A percentile compares a stretch with the other conserved stretches of the same genome.
Conservation (phyloP, 441 rosid species). For the Pelargonium myrrhifolium region DNA sequence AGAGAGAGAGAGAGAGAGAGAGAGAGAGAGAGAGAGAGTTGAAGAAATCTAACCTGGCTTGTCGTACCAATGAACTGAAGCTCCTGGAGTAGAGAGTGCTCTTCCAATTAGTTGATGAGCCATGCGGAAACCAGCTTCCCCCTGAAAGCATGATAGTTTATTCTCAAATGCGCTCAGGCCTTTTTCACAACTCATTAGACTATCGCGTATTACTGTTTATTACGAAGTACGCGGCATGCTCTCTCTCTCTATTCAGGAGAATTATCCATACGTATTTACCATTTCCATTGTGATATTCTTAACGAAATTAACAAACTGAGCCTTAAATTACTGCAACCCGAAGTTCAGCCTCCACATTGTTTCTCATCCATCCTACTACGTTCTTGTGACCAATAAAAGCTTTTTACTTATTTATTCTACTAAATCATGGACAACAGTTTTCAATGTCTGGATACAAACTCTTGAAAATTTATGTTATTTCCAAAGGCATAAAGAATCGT, state of each 20-base stretch:
- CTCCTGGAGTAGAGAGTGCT: constrained; percentile 62
- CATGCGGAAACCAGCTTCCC: constrained; percentile 65
- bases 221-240: too few relatives aligned
- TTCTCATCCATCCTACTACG: too few relatives aligned
- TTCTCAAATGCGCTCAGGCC: too few relatives aligned
- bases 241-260: not conserved
- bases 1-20: not conserved
- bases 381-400: not conserved
- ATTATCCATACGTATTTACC: not conserved
- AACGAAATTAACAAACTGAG: not conserved
- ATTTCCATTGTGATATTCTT: not conserved
- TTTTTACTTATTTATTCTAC: not conserved
- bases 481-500: not conserved
- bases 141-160: constrained; percentile 37
- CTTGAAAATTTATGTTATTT: not conserved
- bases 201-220: too few relatives aligned
- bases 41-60: constrained; percentile 63
- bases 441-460: not conserved
- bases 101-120: constrained; percentile 62
- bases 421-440: not conserved
- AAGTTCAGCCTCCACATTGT: not conserved
- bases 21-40: not conserved
- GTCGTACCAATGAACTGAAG: constrained; percentile 91
- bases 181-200: too few relatives aligned
- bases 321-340: not conserved